A percentile compares a stretch with the other conserved stretches of the same genome.
Evolutionary conservation across 2,329 filamentous ascomycete genomes (phyloP).

Genomic region (Rhynchosporium agropyri): DNA sequence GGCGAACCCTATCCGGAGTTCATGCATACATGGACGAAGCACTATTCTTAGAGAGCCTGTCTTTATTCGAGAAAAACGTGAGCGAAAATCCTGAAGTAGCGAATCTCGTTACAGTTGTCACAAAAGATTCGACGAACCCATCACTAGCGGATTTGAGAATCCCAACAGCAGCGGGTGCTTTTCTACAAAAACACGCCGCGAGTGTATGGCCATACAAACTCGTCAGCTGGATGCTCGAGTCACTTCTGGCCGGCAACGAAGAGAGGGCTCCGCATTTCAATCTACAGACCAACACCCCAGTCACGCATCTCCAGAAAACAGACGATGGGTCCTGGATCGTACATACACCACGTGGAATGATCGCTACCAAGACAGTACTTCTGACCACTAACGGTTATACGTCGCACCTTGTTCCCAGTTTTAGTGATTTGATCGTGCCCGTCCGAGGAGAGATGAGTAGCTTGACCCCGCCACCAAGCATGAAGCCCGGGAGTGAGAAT

Average conservation of each 20-base stretch:
- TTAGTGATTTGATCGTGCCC: conserved; percentile 74
- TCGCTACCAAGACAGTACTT: conserved; percentile 66
- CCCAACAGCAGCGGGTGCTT: conserved; percentile 60
- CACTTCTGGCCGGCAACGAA: conserved; percentile 28
- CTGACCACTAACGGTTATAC: conserved; percentile 86
- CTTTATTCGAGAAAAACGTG: conserved; percentile 54
- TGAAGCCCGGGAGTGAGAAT: conserved; percentile 27
- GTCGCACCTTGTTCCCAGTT: conserved; percentile 69
- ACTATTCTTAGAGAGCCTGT: conserved; percentile 55
- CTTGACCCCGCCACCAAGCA: conserved; percentile 57
- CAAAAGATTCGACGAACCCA: conserved; percentile 39
- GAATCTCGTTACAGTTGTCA: conserved; percentile 43
- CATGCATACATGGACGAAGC: conserved; percentile 62
- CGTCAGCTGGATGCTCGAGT: conserved; percentile 69
- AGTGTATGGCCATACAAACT: conserved; percentile 85
- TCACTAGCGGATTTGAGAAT: conserved; percentile 57
- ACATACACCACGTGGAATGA: conserved; percentile 68
- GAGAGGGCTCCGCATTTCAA: conserved; percentile 49
- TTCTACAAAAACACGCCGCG: conserved; percentile 66
- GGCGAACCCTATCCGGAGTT: conserved; percentile 63
- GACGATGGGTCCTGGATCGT: conserved; percentile 56
- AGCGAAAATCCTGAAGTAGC: conserved; percentile 59
- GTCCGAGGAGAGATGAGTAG: conserved; percentile 74
- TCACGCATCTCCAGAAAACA: conserved; percentile 50
- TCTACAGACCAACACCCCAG: conserved; percentile 74